These are phyloP conservation scores for Trichoderma hamatum DNA, from an alignment of 2,329 filamentous ascomycete species.

Conservation along the genomic window DNA sequence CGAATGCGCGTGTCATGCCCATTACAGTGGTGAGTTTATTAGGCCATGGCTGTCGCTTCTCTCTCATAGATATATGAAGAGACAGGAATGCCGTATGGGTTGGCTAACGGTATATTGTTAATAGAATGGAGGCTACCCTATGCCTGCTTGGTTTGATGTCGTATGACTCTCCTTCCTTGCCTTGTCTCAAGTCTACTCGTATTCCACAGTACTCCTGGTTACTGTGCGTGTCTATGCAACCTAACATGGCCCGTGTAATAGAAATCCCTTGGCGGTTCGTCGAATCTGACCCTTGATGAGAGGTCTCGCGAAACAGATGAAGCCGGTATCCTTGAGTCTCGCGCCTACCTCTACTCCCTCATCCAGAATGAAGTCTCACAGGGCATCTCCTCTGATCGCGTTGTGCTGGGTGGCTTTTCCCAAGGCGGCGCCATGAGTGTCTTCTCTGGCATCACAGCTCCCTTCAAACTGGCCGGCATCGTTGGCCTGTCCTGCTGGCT, in stretches of 20 bases:
- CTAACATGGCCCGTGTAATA: conserved; percentile 23
- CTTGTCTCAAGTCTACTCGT: neutral
- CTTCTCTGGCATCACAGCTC: conserved; percentile 74
- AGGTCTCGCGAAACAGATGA: conserved; percentile 60
- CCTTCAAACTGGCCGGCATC: conserved; percentile 80
- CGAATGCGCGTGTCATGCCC: conserved; percentile 83
- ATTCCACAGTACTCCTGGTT: neutral
- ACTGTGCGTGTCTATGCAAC: neutral
- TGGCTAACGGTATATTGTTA: neutral
- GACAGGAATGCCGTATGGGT: neutral
- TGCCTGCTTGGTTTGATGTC: conserved; percentile 90
- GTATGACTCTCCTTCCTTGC: conserved; percentile 44
- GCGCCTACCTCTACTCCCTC: conserved; percentile 75
- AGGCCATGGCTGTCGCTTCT: neutral
- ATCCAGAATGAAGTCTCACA: conserved; percentile 75
- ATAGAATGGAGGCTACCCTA: conserved; percentile 73
- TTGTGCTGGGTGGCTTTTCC: conserved; percentile 84
- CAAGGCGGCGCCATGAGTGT: conserved; percentile 88
- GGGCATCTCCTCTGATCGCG: conserved; percentile 79
- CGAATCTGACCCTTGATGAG: neutral
- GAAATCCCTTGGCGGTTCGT: conserved; percentile 41
- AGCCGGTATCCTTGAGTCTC: conserved; percentile 70
- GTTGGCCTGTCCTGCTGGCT: conserved; percentile 84
- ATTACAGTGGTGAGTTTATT: conserved; percentile 63
- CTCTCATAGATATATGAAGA: neutral